A percentile compares a stretch with the other conserved stretches of the same genome.
phyloP scores from a whole-genome alignment of 352 stramenopile genomes.

The Sclerospora graminicola region DNA sequence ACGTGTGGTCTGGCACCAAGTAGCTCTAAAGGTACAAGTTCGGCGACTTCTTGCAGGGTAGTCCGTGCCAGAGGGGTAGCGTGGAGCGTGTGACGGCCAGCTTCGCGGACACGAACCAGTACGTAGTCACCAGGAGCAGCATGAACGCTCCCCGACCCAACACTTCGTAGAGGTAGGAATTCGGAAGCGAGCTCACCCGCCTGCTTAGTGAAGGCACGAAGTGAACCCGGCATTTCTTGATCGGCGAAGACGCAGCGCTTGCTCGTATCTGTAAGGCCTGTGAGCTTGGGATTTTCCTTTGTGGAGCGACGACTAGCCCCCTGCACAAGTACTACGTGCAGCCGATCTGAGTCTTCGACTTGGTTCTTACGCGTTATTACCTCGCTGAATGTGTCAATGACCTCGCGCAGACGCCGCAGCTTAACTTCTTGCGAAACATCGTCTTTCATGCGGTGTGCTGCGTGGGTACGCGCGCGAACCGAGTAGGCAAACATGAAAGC shows the following conservation, averaged over 20 bases:
- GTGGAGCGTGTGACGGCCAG: constrained; percentile 75
- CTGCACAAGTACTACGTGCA: constrained; percentile 95
- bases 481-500: constrained; percentile 99
- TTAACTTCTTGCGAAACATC: constrained; percentile 93
- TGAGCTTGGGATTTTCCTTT: constrained; percentile 64
- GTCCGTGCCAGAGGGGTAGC: constrained; percentile 67
- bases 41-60: constrained; percentile 51
- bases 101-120: constrained; percentile 68
- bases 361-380: constrained; percentile 88
- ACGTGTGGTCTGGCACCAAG: constrained; percentile 45
- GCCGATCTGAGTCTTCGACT: constrained; percentile 85
- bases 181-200: constrained; percentile 24
- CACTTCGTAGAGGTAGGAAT: constrained; percentile 37
- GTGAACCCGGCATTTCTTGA: constrained; percentile 32
- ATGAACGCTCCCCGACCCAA: constrained; percentile 26
- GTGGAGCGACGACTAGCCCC: constrained; percentile 81
- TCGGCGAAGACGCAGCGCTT: constrained; percentile 82
- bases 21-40: constrained; percentile 40
- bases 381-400: constrained; percentile 92
- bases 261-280: constrained; percentile 81
- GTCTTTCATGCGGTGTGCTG: constrained; percentile 91
- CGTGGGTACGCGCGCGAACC: constrained; percentile 93
- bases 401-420: constrained; percentile 89
- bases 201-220: constrained; percentile 32
- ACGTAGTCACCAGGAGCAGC: constrained; percentile 73